These are phyloP conservation scores for Collybia sp. DNA, from an alignment of 768 basidiomycete species.

Conservation along the genomic window DNA sequence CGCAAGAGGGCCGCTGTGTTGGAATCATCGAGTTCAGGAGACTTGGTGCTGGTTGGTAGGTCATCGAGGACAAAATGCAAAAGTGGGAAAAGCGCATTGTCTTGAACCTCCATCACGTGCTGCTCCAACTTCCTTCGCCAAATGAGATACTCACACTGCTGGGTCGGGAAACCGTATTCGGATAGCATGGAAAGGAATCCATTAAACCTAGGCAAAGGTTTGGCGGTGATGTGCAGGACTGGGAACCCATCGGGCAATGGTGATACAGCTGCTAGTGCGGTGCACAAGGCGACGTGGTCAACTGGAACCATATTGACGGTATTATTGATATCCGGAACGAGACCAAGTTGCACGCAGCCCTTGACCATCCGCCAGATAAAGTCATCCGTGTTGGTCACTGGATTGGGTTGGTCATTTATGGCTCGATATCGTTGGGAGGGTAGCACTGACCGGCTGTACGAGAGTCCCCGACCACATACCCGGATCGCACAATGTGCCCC, in stretches of 20 bases:
- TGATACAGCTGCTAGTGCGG: constrained; percentile 65
- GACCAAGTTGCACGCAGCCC: constrained; percentile 96
- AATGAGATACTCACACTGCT: constrained; percentile 80
- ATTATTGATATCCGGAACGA: constrained; percentile 97
- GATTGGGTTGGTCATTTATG: constrained; percentile 3
- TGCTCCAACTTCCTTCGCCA: constrained; percentile 93
- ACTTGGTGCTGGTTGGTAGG: constrained; percentile 92
- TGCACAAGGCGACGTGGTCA: constrained; percentile 88
- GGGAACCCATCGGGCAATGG: constrained; percentile 45
- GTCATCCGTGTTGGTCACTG: constrained; percentile 98
- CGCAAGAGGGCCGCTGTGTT: constrained; percentile 70
- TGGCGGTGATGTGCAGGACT: constrained; percentile 83
- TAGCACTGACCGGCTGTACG: constrained; percentile 65
- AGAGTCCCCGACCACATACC: constrained; percentile 95
- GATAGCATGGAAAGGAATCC: constrained; percentile 67
- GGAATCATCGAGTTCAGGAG: constrained; percentile 82
- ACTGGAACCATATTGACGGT: constrained; percentile 98
- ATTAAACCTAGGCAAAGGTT: constrained; percentile 88
- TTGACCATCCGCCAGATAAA: constrained; percentile 98
- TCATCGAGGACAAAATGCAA: constrained; percentile 98
- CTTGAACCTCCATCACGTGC: constrained; percentile 91
- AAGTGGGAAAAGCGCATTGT: constrained; percentile 96
- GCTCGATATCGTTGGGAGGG: neutral
- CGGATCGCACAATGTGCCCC: constrained; percentile 87
- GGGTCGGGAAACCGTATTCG: constrained; percentile 76